Evolutionary conservation across 129 eudicot species (phyloP).

Genomic region (Centella asiatica): DNA sequence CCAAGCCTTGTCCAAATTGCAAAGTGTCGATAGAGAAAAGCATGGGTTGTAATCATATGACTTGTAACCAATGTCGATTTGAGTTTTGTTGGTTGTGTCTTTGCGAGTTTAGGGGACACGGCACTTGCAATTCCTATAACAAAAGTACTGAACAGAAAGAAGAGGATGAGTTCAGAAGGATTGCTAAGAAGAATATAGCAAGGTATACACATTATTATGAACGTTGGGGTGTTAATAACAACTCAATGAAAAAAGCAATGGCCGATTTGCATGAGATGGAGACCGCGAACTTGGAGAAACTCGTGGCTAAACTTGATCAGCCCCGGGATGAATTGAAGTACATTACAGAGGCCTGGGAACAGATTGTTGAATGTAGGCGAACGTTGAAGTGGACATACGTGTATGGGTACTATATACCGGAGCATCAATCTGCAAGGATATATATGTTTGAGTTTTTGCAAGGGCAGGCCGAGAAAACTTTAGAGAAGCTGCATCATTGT

Average conservation of each 20-base stretch:
- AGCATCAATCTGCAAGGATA: not conserved
- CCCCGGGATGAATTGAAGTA: not conserved
- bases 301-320: conserved; percentile 6
- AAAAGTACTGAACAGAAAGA: not conserved
- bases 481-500: conserved; percentile 7
- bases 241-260: conserved; percentile 7
- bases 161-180: not conserved
- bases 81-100: conserved; percentile 8
- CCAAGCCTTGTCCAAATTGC: conserved; percentile 15
- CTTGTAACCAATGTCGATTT: not conserved
- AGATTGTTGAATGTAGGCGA: conserved; percentile 4
- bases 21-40: conserved; percentile 5
- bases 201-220: conserved; percentile 19
- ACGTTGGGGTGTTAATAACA: conserved; percentile 17
- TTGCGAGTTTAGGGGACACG: not conserved
- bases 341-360: conserved; percentile 1
- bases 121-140: not conserved
- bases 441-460: conserved; percentile 6
- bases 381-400: conserved; percentile 2
- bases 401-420: conserved; percentile 4
- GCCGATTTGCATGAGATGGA: conserved; percentile 5
- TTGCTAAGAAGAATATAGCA: conserved; percentile 10
- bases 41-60: conserved; percentile 8
- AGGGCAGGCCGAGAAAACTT: not conserved
- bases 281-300: conserved; percentile 14